Base-by-base conservation (phyloP, 371 early-diverging fungal genomes). In the Batkoa obscura region DNA sequence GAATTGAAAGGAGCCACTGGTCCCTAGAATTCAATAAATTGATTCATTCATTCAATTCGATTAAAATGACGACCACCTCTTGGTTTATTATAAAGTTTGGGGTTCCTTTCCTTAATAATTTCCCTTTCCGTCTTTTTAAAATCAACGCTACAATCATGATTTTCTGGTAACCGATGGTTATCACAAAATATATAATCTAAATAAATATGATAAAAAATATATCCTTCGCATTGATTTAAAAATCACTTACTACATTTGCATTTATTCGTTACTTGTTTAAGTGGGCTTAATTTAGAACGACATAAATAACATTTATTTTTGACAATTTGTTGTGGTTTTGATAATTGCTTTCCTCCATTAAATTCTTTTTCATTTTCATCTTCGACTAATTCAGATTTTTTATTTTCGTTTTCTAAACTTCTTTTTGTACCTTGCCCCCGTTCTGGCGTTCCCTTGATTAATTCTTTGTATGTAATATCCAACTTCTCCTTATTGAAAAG, bases 231-330 rank as follows among this genome's bases (percentile, higher is more conserved):
- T 31, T 41, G 0, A 43, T 23, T 43, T 9, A 43, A 9, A 42
- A n/a, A 17, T 36, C n/a, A 33, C 65, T 62, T 64, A 70, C 71
- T 72, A 62, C 88, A 87, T 52, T 82, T 75, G 64, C 88, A 87
- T 66, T 78, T 81, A 71, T 85, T 85, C 54, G 75, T 78, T 5
- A 80, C 74, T 69, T 87, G 87, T 67, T 87, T 87, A 51, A 80
- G 84, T 43, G 85, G 68, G 43, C 83, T 84, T 38, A 87, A 72
- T 74, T 81, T 84, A 37, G 72, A 71, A 62, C 81, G 68, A 66
- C 88, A 87, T 60, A 72, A 65, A 63, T 75, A 80, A 60, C 88
- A 87, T 60, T 81, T 72, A 51, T 81, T 80, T 66, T 84, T 83
- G 63, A 83, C 84, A 15, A 64, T 62, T 60, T 82, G 81, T 15